Evolutionary conservation across 2,329 filamentous ascomycete genomes (phyloP).

Genomic region (Neofusicoccum kwambonambiense): DNA sequence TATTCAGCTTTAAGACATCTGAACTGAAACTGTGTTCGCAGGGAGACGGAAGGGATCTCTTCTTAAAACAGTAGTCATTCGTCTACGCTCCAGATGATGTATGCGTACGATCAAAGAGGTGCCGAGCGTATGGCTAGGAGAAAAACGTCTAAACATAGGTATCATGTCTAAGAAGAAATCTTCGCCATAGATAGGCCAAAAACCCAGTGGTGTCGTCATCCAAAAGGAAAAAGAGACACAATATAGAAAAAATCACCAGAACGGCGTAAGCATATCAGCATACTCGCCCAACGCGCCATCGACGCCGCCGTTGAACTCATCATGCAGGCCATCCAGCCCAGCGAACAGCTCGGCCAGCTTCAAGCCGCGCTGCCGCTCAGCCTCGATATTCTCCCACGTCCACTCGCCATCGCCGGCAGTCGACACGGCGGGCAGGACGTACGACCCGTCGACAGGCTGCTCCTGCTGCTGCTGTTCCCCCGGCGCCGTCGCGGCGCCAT

Average conservation of each 20-base stretch:
- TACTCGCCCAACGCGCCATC: conserved; percentile 47
- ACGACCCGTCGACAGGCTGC: conserved; percentile 19
- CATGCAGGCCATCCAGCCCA: conserved; percentile 53
- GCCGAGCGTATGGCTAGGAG: no score
- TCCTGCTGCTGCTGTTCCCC: no score
- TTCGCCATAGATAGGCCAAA: background rate
- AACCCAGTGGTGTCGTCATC: background rate
- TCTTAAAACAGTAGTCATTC: no score
- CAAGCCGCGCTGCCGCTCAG: conserved; percentile 56
- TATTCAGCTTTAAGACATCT: no score
- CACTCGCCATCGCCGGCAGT: conserved; percentile 43
- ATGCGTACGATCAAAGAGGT: no score
- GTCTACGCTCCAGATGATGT: no score
- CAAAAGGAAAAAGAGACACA: background rate
- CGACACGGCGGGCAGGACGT: conserved; percentile 23
- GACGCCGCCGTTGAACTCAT: conserved; percentile 47
- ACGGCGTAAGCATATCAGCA: conserved; percentile 31
- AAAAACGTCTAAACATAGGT: background rate
- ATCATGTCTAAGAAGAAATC: background rate
- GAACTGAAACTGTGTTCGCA: no score
- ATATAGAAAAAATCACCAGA: background rate
- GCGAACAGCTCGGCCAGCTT: conserved; percentile 56
- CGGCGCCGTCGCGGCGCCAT: no score
- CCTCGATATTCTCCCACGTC: conserved; percentile 62
- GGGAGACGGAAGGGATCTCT: no score